Evolutionary conservation across 2,329 filamentous ascomycete genomes (phyloP), one percentile per base, ranked within the genome.

Genomic region (Sporothrix brunneoviolacea): DNA sequence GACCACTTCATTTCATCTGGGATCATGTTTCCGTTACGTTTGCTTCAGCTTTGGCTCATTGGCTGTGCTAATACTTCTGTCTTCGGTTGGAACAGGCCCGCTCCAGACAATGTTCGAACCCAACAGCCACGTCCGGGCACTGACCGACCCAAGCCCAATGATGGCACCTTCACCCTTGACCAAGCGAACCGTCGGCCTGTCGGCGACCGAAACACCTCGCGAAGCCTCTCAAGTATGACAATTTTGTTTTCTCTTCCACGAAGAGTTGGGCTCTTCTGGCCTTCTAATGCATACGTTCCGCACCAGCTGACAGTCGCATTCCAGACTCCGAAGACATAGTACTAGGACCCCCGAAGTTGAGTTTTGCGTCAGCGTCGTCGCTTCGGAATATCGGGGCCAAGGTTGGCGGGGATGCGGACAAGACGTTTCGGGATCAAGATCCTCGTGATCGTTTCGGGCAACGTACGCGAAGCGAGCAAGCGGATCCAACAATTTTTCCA

Each of bases 291-390:
- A 6, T 10, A 10, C 10, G 24, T 10, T 10, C 61, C 64, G 62
- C 59, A 19, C 46, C 33, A 58, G 36, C 44, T 52, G 27, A 44
- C 45, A 12, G 5, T 3, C 6, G 4, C n/a, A 21, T 39, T 18
- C 24, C 28, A 86, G 82, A 80, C 64, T 71, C 79, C 61, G 91
- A 95, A 60, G 89, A 94, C 57, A 86, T 94, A 52, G 78, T 93
- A 52, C 84, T 95, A 52, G 90, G 88, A 13, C 90, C 90, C 18
- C 88, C 90, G 2, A 87, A 88, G 65, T 88, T 82, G 41, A 81
- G 82, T 39, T 95, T 96, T 66, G 81, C 88, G 48, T 94, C 90
- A 1, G 79, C 84, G 19, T 87, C 86, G 52, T 72, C 79, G 28
- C 67, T 73, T 47, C 75, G 80, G 54, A 64, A 61, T 36, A 59